A percentile compares a stretch with the other conserved stretches of the same genome.
Evolutionary conservation across 129 eudicot species (phyloP).

Genomic region (Lactuca sativa): DNA sequence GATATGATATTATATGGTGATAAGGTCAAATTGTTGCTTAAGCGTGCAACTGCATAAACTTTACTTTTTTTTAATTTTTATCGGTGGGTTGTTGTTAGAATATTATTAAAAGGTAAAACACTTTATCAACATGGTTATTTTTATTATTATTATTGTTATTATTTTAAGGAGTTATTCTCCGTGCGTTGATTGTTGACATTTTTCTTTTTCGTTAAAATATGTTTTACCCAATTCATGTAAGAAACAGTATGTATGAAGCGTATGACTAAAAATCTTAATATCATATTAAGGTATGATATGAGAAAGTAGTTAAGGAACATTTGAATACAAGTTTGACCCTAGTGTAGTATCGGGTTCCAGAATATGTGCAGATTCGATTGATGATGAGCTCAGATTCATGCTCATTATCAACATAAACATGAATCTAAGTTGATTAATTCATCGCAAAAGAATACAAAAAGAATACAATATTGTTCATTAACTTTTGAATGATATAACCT

Average conservation of each 20-base stretch:
- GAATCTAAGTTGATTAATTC: neutral
- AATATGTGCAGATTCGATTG: neutral
- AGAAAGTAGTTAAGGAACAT: slow-evolving; percentile 12
- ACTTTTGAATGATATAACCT: neutral
- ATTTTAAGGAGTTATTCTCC: neutral
- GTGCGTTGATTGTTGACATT: slow-evolving; percentile 1
- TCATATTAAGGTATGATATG: neutral
- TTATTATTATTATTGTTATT: neutral
- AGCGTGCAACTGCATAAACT: slow-evolving; percentile 35
- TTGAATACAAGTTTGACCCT: neutral
- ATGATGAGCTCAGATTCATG: neutral
- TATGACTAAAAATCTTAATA: neutral
- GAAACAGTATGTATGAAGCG: neutral
- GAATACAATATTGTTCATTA: no score
- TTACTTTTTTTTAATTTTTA: neutral
- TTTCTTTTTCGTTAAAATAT: no score
- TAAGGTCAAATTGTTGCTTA: slow-evolving; percentile 38
- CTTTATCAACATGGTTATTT: slow-evolving; percentile 17
- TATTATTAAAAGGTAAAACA: slow-evolving; percentile 13
- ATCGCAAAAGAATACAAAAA: no score
- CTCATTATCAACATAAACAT: neutral
- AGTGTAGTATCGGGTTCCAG: slow-evolving; percentile 3
- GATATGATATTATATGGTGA: slow-evolving; percentile 21
- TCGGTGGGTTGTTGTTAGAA: slow-evolving; percentile 17
- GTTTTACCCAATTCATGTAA: slow-evolving; percentile 8